These are phyloP conservation scores for Chlamydomonas reinhardtii DNA, from an alignment of 163 green algal genomes.

Conservation along the genomic window DNA sequence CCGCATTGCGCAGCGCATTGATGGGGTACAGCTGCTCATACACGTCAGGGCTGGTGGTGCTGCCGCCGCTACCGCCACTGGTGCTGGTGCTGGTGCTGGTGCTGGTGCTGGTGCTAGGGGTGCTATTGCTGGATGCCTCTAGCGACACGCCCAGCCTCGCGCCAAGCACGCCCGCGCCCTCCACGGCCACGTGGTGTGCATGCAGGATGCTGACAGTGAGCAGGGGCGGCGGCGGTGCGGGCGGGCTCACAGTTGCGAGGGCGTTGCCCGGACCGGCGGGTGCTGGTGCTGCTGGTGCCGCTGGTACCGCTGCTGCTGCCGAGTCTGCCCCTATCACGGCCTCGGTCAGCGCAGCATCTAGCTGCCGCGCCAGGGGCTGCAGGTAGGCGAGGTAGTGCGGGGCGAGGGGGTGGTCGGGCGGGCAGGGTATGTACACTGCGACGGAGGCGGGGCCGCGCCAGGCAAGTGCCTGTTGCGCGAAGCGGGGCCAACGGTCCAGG, in stretches of 20 bases:
- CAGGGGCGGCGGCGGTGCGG: too few species aligned
- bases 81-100: background rate
- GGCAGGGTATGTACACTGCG: slow-evolving; percentile 52
- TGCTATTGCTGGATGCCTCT: too few species aligned
- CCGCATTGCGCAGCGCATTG: slow-evolving; percentile 67
- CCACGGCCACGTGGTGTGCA: background rate
- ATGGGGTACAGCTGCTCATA: slow-evolving; percentile 64
- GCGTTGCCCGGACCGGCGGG: too few species aligned
- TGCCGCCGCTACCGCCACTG: background rate
- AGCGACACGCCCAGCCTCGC: too few species aligned
- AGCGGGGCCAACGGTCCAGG: slow-evolving; percentile 50
- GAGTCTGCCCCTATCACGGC: background rate
- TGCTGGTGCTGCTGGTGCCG: background rate
- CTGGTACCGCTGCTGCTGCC: too few species aligned
- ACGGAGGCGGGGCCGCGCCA: slow-evolving; percentile 55
- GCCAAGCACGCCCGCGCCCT: slow-evolving; percentile 13
- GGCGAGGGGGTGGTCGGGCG: slow-evolving; percentile 16
- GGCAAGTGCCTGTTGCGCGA: slow-evolving; percentile 42
- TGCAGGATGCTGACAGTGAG: slow-evolving; percentile 9
- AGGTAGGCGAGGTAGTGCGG: slow-evolving; percentile 1
- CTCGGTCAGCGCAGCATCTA: background rate
- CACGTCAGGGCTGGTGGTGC: background rate
- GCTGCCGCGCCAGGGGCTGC: background rate
- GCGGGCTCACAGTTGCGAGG: background rate
- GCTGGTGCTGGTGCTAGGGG: background rate